phyloP scores from a whole-genome alignment of 2,329 filamentous ascomycete species.

The Grosmannia penicillata region DNA sequence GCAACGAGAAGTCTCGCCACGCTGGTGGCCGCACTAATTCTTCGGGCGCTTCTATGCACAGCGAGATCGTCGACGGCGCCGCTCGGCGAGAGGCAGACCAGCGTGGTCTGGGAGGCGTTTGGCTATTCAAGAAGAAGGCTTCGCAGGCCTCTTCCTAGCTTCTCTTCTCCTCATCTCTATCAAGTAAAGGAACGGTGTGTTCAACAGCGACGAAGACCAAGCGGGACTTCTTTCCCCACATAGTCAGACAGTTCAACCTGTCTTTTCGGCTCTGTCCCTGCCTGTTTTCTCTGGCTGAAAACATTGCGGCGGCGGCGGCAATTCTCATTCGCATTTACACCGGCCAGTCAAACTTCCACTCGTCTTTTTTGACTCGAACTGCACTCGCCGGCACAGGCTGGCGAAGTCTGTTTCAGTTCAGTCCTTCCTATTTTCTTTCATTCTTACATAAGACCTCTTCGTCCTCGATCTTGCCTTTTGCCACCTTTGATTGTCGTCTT shows the following conservation, averaged over 20 bases:
- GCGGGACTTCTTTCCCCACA: neutral
- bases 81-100: conserved; percentile 42
- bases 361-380: neutral
- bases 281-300: too few relatives aligned
- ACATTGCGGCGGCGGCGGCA: too few relatives aligned
- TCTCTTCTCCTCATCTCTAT: too few relatives aligned
- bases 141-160: too few relatives aligned
- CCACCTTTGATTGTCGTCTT: neutral
- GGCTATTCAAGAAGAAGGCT: conserved; percentile 13
- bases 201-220: neutral
- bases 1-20: conserved; percentile 35
- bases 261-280: too few relatives aligned
- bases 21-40: conserved; percentile 25
- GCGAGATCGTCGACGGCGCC: conserved; percentile 41
- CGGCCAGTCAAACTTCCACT: neutral
- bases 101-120: conserved; percentile 37
- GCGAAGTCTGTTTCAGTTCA: too few relatives aligned
- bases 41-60: too few relatives aligned
- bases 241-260: neutral
- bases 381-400: neutral
- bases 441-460: too few relatives aligned
- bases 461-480: neutral
- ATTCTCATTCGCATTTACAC: neutral
- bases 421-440: neutral
- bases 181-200: too few relatives aligned